Percentiles rank a stretch among this genome's conserved stretches.
Conservation (phyloP, 192 early-diverging fungal genomes). For the Allomyces javanicus region DNA sequence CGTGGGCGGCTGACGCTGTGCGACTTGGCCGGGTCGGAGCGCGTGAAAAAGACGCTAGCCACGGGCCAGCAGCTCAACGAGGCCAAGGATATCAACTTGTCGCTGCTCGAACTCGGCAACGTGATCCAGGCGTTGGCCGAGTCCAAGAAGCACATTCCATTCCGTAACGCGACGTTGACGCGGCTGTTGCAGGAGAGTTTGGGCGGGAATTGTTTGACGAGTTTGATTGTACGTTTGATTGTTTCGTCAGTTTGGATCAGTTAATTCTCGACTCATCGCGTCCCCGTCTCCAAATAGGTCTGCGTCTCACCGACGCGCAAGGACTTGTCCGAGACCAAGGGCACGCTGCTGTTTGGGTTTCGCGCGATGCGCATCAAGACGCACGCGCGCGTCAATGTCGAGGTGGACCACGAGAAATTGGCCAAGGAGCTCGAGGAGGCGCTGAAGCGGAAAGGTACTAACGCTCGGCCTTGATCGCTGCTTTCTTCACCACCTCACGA, state of each 20-base stretch:
- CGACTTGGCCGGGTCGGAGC: conserved; percentile 61
- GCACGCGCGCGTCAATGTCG: conserved; percentile 3
- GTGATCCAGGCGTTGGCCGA: conserved; percentile 69
- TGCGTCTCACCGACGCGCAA: conserved; percentile 23
- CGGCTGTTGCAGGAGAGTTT: conserved; percentile 46
- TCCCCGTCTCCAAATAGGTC: too few species aligned
- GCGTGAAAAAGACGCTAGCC: conserved; percentile 40
- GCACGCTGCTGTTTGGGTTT: conserved; percentile 45
- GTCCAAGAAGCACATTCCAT: conserved; percentile 20
- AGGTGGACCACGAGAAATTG: conserved; percentile 2
- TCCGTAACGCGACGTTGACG: conserved; percentile 47
- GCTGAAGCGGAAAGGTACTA: not conserved
- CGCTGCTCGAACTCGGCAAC: conserved; percentile 51
- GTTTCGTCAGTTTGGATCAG: too few species aligned
- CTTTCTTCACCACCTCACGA: too few species aligned
- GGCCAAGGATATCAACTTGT: conserved; percentile 67
- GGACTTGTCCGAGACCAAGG: conserved; percentile 36
- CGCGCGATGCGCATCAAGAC: conserved; percentile 48
- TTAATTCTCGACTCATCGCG: too few species aligned
- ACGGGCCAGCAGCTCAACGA: conserved; percentile 49
- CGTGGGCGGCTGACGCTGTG: conserved; percentile 43
- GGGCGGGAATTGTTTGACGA: conserved; percentile 47
- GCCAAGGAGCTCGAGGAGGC: not conserved
- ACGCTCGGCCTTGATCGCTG: not conserved
- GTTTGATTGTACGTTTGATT: conserved; percentile 24